Evolutionary conservation across 768 basidiomycete species (phyloP).

Genomic region (Myochromella boudieri): DNA sequence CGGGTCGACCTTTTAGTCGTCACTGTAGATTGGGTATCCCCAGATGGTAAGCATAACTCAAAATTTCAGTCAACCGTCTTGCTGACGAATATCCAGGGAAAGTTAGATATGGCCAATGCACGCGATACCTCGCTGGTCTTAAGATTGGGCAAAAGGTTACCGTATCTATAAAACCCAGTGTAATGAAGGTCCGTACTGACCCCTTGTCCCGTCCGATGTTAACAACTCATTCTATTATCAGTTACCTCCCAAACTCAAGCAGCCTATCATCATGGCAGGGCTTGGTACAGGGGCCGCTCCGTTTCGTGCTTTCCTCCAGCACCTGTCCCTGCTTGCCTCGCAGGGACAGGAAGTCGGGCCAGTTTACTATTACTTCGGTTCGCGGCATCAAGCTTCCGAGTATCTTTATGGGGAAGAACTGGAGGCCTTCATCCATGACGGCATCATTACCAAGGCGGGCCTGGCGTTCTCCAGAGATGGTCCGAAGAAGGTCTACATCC

Average conservation of each 20-base stretch:
- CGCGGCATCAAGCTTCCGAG: slow-evolving; percentile 92
- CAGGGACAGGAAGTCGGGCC: slow-evolving; percentile 86
- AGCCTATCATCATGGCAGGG: slow-evolving; percentile 98
- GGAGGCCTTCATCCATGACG: slow-evolving; percentile 87
- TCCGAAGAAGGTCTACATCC: slow-evolving; percentile 93
- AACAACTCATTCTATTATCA: slow-evolving; percentile 25
- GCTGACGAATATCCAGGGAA: slow-evolving; percentile 46
- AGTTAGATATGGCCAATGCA: slow-evolving; percentile 90
- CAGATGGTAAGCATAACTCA: slow-evolving; percentile 57
- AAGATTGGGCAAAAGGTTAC: slow-evolving; percentile 90
- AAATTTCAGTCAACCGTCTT: slow-evolving; percentile 3
- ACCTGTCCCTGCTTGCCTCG: slow-evolving; percentile 79
- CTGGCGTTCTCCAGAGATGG: slow-evolving; percentile 97
- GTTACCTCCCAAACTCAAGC: slow-evolving; percentile 80
- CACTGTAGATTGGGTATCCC: slow-evolving; percentile 91
- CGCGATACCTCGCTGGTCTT: slow-evolving; percentile 86
- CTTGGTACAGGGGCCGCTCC: slow-evolving; percentile 98
- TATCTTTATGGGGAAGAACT: slow-evolving; percentile 97
- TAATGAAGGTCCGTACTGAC: slow-evolving; percentile 85
- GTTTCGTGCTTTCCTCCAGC: slow-evolving; percentile 98
- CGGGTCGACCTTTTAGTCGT: slow-evolving; percentile 94
- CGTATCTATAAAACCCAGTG: slow-evolving; percentile 97
- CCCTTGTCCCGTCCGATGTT: slow-evolving; percentile 3
- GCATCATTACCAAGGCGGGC: slow-evolving; percentile 85
- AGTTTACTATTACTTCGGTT: slow-evolving; percentile 97